These are phyloP conservation scores for Tolypocladium cylindrosporum DNA, from an alignment of 2,329 filamentous ascomycete species.

Conservation along the genomic window DNA sequence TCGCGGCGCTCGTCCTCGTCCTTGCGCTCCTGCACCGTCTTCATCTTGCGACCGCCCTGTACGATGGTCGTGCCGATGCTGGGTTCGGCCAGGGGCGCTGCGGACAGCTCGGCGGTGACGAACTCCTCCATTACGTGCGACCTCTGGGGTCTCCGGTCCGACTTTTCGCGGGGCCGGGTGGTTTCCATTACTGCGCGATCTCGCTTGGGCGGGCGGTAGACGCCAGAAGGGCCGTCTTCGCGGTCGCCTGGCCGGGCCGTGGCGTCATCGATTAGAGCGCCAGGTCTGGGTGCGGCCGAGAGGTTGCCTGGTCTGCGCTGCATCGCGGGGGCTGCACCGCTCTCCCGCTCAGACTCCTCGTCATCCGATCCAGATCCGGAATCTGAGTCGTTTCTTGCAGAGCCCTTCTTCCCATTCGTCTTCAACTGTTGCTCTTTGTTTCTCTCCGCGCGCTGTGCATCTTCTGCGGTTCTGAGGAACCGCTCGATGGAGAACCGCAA, in stretches of 20 bases:
- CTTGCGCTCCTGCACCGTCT: constrained; percentile 65
- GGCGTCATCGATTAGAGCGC: constrained; percentile 21
- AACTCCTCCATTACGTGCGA: constrained; percentile 90
- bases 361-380: constrained; percentile 16
- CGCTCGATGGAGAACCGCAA: constrained; percentile 95
- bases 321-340: constrained; percentile 21
- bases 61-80: constrained; percentile 88
- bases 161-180: constrained; percentile 48
- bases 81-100: constrained; percentile 72
- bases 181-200: constrained; percentile 78
- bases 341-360: constrained; percentile 24
- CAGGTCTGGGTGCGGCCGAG: constrained; percentile 22
- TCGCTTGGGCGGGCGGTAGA: constrained; percentile 85
- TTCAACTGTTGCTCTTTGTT: constrained; percentile 19
- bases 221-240: constrained; percentile 44
- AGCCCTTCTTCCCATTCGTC: constrained; percentile 11
- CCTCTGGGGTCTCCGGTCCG: constrained; percentile 53
- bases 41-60: constrained; percentile 66
- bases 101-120: constrained; percentile 72
- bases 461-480: constrained; percentile 77
- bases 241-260: constrained; percentile 14
- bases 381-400: constrained; percentile 10
- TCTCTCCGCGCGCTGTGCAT: constrained; percentile 44
- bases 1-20: constrained; percentile 68
- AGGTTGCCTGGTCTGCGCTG: constrained; percentile 1